Percentiles rank a stretch among this genome's conserved stretches.
These are phyloP conservation scores for Flaveria robusta DNA, from an alignment of 129 eudicot species.

Conservation along the genomic window DNA sequence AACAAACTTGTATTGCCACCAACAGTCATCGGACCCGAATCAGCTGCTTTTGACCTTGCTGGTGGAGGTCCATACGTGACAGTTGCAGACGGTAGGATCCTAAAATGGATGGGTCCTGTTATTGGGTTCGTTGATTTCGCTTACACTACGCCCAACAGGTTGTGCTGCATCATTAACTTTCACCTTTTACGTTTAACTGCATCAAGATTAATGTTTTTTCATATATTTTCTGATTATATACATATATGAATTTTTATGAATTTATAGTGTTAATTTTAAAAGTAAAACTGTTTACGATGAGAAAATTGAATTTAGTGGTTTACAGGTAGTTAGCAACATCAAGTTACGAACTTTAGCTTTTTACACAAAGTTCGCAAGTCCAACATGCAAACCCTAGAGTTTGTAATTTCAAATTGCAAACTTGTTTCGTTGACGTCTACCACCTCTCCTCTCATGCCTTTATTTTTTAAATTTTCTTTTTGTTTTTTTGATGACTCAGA, in stretches of 20 bases:
- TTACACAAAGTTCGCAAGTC: too few species aligned
- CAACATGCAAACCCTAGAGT: too few species aligned
- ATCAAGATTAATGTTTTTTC: not conserved
- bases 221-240: not conserved
- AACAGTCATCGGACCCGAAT: conserved; percentile 36
- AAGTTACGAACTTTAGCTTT: too few species aligned
- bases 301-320: not conserved
- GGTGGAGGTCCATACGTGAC: conserved; percentile 49
- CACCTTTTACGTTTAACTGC: not conserved
- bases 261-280: too few species aligned
- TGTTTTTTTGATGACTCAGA: too few species aligned
- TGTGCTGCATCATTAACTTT: not conserved
- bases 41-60: conserved; percentile 40
- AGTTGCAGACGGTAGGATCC: conserved; percentile 48
- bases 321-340: too few species aligned
- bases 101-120: conserved; percentile 40
- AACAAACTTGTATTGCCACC: conserved; percentile 36
- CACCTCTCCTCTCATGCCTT: too few species aligned
- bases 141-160: conserved; percentile 47
- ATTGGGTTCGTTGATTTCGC: conserved; percentile 43
- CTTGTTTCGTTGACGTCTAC: too few species aligned
- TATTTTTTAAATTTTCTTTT: too few species aligned
- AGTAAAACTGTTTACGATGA: too few species aligned
- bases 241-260: not conserved
- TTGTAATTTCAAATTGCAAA: too few species aligned